A percentile compares a stretch with the other conserved stretches of the same genome.
Conservation (phyloP, 2,329 filamentous ascomycete genomes). For the Ceratocystis alfenasii region DNA sequence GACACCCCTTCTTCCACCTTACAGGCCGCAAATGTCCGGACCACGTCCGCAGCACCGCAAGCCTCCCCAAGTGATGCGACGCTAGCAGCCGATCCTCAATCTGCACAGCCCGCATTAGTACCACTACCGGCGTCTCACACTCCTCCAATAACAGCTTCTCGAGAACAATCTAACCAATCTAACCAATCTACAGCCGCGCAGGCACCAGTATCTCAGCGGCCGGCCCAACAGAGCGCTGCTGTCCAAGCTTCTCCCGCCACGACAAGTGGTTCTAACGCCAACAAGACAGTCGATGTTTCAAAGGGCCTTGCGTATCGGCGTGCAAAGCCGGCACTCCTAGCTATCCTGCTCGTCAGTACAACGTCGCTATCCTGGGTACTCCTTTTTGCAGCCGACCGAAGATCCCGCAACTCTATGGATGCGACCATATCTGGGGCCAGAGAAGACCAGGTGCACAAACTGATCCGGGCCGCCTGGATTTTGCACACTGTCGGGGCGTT, state of each 20-base stretch:
- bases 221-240: background rate
- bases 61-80: background rate
- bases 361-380: constrained; percentile 20
- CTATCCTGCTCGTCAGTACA: constrained; percentile 14
- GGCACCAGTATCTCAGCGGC: background rate
- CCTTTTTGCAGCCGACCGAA: constrained; percentile 14
- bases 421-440: constrained; percentile 6
- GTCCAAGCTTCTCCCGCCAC: background rate
- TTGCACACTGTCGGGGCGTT: constrained; percentile 20
- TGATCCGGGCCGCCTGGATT: constrained; percentile 20
- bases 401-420: constrained; percentile 12
- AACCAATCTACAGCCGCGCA: background rate
- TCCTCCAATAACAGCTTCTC: background rate
- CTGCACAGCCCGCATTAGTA: background rate
- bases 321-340: constrained; percentile 17
- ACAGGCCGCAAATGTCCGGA: background rate
- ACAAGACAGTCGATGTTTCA: background rate
- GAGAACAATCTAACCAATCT: background rate
- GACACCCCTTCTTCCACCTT: background rate
- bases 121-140: background rate
- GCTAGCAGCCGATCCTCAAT: background rate
- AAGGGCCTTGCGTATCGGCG: constrained; percentile 16
- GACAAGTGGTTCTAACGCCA: background rate
- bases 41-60: background rate
- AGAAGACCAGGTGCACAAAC: constrained; percentile 9